A percentile compares a stretch with the other conserved stretches of the same genome.
Evolutionary conservation across 179 eudicot genomes (phyloP).

Genomic region (Actinidia arguta): DNA sequence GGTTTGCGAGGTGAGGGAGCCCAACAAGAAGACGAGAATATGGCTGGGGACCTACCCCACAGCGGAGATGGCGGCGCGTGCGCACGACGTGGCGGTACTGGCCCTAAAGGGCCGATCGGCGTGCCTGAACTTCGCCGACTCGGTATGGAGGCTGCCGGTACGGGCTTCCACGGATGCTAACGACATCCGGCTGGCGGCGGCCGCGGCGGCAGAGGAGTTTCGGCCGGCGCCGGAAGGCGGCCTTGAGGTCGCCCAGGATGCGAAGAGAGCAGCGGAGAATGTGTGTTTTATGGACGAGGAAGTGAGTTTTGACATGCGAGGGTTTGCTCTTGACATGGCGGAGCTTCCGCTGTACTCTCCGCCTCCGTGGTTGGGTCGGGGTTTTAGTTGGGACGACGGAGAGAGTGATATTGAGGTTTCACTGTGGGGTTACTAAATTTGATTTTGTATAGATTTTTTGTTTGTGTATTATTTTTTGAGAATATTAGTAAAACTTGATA

Average conservation of each 20-base stretch:
- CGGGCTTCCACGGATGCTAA: background rate
- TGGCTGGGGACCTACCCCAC: background rate
- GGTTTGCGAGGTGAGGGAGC: background rate
- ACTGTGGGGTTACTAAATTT: constrained; percentile 1
- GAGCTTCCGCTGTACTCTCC: constrained; percentile 9
- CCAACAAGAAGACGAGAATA: background rate
- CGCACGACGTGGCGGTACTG: background rate
- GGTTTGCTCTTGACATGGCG: constrained; percentile 42
- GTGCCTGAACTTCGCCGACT: too few species aligned
- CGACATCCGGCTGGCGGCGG: background rate
- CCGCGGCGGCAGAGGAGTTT: background rate
- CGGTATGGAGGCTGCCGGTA: background rate
- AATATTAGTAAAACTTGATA: too few species aligned
- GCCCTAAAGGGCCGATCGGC: too few species aligned
- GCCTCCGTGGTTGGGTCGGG: background rate
- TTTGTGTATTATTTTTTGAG: too few species aligned
- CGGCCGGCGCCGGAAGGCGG: background rate
- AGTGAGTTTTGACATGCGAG: constrained; percentile 31
- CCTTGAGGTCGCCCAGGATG: background rate
- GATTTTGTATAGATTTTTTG: too few species aligned
- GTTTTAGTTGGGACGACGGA: background rate
- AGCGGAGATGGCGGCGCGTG: background rate
- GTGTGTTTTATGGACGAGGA: constrained; percentile 35
- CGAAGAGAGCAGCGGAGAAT: background rate
- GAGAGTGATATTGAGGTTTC: background rate